phyloP scores from a whole-genome alignment of 179 eudicot genomes.

The Sideroxylon spinosum region DNA sequence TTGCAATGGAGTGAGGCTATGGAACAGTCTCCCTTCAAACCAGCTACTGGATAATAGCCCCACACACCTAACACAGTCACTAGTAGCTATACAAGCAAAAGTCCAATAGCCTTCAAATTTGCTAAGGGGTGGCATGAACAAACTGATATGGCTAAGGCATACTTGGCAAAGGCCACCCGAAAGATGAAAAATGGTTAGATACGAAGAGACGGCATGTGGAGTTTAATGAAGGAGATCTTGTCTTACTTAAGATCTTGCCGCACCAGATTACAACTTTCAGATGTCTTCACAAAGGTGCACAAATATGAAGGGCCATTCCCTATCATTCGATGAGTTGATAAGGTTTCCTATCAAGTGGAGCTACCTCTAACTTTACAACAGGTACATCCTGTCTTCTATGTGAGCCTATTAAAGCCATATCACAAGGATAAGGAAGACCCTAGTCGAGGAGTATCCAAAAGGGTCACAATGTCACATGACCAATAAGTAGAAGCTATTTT shows the following conservation, averaged over 20 bases:
- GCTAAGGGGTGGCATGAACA: neutral
- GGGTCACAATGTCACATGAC: too few relatives aligned
- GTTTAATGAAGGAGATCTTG: neutral
- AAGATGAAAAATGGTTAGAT: neutral
- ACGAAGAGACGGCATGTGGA: neutral
- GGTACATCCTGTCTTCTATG: too few relatives aligned
- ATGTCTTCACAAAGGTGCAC: too few relatives aligned
- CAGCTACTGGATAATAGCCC: neutral
- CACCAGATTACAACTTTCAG: too few relatives aligned
- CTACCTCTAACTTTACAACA: too few relatives aligned
- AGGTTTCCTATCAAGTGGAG: too few relatives aligned
- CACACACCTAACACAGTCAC: neutral
- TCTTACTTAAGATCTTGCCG: neutral
- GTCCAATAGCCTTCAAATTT: neutral
- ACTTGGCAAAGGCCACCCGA: neutral
- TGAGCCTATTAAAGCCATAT: too few relatives aligned
- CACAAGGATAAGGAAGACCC: too few relatives aligned
- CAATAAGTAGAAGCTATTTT: too few relatives aligned
- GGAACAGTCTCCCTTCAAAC: neutral
- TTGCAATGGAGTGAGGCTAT: neutral
- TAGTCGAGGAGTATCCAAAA: too few relatives aligned
- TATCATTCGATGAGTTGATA: too few relatives aligned
- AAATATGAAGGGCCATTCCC: too few relatives aligned
- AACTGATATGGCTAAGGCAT: neutral
- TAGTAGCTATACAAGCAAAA: neutral